phyloP scores from a whole-genome alignment of 2,329 filamentous ascomycete genomes.

The Claviceps capensis region DNA sequence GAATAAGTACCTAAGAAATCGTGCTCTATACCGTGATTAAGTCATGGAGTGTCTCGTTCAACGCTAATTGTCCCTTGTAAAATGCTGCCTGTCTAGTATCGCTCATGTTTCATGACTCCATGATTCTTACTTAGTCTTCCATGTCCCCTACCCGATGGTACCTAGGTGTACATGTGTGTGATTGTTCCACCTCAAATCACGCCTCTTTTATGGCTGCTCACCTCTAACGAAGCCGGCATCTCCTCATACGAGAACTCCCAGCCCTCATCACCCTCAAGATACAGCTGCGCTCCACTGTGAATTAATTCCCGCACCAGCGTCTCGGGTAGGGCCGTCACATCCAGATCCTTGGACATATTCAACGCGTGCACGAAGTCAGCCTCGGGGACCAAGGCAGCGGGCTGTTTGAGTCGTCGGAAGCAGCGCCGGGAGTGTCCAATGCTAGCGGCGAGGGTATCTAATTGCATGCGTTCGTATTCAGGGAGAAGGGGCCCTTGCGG shows the following conservation, averaged over 20 bases:
- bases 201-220: not conserved
- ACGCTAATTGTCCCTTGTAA: too few species aligned
- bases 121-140: too few species aligned
- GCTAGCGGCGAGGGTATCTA: slow-evolving; percentile 20
- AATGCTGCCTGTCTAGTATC: too few species aligned
- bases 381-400: not conserved
- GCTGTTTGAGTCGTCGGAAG: slow-evolving; percentile 13
- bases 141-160: too few species aligned
- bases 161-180: too few species aligned
- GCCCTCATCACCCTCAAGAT: slow-evolving; percentile 16
- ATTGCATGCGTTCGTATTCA: slow-evolving; percentile 29
- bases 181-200: not conserved
- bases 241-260: slow-evolving; percentile 23
- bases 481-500: slow-evolving; percentile 30
- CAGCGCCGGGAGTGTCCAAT: slow-evolving; percentile 12
- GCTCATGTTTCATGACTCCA: too few species aligned
- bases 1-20: too few species aligned
- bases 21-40: too few species aligned
- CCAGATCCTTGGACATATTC: slow-evolving; percentile 18
- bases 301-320: slow-evolving; percentile 12
- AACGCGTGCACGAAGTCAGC: slow-evolving; percentile 6
- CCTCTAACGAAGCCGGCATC: not conserved
- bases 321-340: slow-evolving; percentile 10
- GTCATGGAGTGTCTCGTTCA: too few species aligned
- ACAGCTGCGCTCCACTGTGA: slow-evolving; percentile 15